phyloP scores from a whole-genome alignment of 1,284 basidiomycete species.

The Apiotrichum montevideense region DNA sequence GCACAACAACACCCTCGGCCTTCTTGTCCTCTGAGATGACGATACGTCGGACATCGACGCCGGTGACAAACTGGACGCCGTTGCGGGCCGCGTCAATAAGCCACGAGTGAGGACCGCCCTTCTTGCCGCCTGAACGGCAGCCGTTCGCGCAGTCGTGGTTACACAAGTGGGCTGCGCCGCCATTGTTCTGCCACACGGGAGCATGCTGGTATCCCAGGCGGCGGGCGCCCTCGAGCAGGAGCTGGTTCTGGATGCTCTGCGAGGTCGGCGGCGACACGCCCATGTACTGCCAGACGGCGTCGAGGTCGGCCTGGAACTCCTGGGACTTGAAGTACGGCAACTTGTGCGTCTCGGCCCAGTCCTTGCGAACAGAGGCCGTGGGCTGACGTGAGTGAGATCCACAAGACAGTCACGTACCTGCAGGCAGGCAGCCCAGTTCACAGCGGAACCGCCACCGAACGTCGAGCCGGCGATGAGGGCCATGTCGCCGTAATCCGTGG shows the following conservation, averaged over 20 bases:
- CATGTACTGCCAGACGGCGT: conserved; percentile 10
- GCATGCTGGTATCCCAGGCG: conserved; percentile 16
- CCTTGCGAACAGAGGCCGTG: conserved; percentile 5
- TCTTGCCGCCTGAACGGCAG: conserved; percentile 18
- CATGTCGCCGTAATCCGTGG: conserved; percentile 43
- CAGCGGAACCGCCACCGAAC: conserved; percentile 49
- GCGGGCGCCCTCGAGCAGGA: conserved; percentile 25
- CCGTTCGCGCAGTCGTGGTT: conserved; percentile 15
- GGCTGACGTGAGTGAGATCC: conserved; percentile 8
- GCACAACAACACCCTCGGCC: conserved; percentile 28
- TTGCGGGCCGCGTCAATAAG: conserved; percentile 19
- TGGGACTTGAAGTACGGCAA: conserved; percentile 10
- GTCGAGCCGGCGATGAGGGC: conserved; percentile 46
- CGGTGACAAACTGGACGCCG: conserved; percentile 15
- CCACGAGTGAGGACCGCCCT: conserved; percentile 21
- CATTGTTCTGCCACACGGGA: conserved; percentile 22
- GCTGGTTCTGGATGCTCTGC: conserved; percentile 20
- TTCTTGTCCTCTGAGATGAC: conserved; percentile 28
- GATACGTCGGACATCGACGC: conserved; percentile 41
- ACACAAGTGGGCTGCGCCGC: conserved; percentile 3
- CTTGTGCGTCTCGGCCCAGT: conserved; percentile 7
- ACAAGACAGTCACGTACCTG: conserved; percentile 6
- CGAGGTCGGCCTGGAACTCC: conserved; percentile 6
- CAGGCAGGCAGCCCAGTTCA: conserved; percentile 51
- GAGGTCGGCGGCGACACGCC: conserved; percentile 14